phyloP scores from a whole-genome alignment of 306 rosid genomes.

The Trifolium pratense region DNA sequence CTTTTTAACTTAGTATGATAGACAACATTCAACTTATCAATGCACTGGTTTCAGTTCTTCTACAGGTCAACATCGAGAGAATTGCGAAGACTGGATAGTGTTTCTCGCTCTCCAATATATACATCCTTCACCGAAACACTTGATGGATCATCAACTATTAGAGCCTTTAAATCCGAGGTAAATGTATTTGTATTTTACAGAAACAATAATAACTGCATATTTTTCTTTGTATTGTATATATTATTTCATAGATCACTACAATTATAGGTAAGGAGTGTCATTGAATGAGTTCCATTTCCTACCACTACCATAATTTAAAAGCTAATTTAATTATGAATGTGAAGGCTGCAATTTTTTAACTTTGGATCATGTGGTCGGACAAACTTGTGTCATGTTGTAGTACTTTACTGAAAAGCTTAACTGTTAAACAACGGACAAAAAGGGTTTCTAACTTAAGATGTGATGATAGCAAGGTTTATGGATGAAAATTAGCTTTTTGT shows the following conservation, averaged over 20 bases:
- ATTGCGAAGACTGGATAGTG: slow-evolving; percentile 88
- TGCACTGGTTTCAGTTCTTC: slow-evolving; percentile 64
- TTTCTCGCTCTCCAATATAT: slow-evolving; percentile 96
- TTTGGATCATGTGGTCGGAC: slow-evolving; percentile 18
- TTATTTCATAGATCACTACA: slow-evolving; percentile 11
- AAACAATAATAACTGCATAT: slow-evolving; percentile 31
- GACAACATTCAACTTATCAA: slow-evolving; percentile 38
- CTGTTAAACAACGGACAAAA: too few species aligned
- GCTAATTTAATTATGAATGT: slow-evolving; percentile 15
- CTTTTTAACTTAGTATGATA: slow-evolving; percentile 28
- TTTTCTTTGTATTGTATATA: too few species aligned
- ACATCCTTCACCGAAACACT: slow-evolving; percentile 92
- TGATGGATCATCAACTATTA: slow-evolving; percentile 84
- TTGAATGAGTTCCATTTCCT: slow-evolving; percentile 11
- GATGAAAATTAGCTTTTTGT: slow-evolving; percentile 1
- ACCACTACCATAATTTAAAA: slow-evolving; percentile 22
- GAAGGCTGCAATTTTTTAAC: slow-evolving; percentile 10
- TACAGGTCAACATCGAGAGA: slow-evolving; percentile 97
- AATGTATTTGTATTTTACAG: slow-evolving; percentile 21
- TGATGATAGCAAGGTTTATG: neutral
- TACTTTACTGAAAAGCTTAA: neutral
- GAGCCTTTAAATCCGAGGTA: slow-evolving; percentile 93
- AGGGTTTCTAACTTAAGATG: slow-evolving; percentile 5
- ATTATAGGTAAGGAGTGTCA: neutral
- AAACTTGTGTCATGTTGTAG: slow-evolving; percentile 29